These are phyloP conservation scores for Mycena chlorophos DNA, from an alignment of 768 basidiomycete species.

Conservation along the genomic window DNA sequence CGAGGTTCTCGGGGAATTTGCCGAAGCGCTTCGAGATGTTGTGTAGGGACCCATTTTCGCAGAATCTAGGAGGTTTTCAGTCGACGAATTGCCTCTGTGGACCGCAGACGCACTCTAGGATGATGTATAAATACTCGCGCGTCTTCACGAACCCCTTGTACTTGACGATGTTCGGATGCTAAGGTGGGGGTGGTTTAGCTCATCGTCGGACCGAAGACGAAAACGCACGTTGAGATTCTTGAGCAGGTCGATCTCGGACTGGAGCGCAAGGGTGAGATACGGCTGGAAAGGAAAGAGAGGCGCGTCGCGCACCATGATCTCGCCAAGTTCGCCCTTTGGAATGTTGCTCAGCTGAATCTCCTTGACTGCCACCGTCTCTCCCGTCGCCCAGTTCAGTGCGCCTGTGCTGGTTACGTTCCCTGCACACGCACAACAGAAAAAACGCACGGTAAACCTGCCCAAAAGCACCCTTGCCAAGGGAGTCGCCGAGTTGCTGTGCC, in stretches of 20 bases:
- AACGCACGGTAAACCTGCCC: conserved; percentile 94
- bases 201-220: conserved; percentile 9
- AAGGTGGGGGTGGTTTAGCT: conserved; percentile 12
- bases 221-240: conserved; percentile 88
- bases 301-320: conserved; percentile 82
- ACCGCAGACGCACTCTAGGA: conserved; percentile 71
- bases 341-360: conserved; percentile 95
- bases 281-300: not conserved
- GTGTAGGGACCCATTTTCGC: conserved; percentile 97
- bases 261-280: conserved; percentile 21
- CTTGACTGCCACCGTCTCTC: conserved; percentile 98
- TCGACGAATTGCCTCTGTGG: conserved; percentile 1
- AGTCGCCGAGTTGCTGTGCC: conserved; percentile 88
- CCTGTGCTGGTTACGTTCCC: conserved; percentile 41
- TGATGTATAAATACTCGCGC: conserved; percentile 91
- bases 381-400: conserved; percentile 92
- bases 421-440: not conserved
- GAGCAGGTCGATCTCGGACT: conserved; percentile 96
- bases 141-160: conserved; percentile 99
- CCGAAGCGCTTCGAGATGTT: conserved; percentile 96
- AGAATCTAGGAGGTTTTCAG: conserved; percentile 56
- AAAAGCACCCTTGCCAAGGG: conserved; percentile 94
- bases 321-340: conserved; percentile 87
- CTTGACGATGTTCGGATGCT: conserved; percentile 98
- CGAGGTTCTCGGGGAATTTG: conserved; percentile 96